phyloP scores from a whole-genome alignment of 805 yeast species.

The Wickerhamiella sergipiensis region DNA sequence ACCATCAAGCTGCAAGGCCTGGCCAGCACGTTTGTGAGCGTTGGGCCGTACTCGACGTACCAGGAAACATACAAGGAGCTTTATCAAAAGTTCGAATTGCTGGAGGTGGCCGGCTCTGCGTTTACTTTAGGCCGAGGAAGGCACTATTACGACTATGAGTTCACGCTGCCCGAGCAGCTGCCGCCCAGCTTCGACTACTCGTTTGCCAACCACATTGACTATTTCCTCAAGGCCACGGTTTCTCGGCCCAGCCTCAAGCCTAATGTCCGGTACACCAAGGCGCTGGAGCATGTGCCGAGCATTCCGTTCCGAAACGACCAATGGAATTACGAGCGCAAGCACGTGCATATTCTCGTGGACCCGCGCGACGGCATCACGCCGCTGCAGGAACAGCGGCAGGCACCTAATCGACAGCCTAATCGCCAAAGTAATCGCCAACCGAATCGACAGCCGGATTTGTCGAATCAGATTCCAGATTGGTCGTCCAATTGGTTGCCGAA shows the following conservation, averaged over 20 bases:
- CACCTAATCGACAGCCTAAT: too few relatives aligned
- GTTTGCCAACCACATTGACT: conserved; percentile 1
- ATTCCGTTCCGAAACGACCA: not conserved
- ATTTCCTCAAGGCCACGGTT: not conserved
- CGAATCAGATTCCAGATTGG: too few relatives aligned
- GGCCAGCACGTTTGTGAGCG: not conserved
- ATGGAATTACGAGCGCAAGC: not conserved
- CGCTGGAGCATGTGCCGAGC: not conserved
- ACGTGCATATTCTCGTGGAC: not conserved
- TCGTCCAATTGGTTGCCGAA: too few relatives aligned
- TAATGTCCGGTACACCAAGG: not conserved
- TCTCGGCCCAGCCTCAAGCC: not conserved
- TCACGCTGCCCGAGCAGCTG: conserved; percentile 1
- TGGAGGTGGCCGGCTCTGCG: not conserved
- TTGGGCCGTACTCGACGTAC: not conserved
- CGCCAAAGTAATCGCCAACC: too few relatives aligned
- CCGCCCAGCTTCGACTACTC: not conserved
- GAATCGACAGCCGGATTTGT: too few relatives aligned
- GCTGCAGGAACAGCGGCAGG: not conserved
- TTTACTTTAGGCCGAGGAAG: not conserved
- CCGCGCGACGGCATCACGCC: not conserved
- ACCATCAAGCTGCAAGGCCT: conserved; percentile 1
- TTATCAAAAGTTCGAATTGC: conserved; percentile 1
- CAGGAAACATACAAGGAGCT: conserved; percentile 1
- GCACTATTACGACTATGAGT: not conserved